Evolutionary conservation across 2,329 filamentous ascomycete genomes (phyloP), one percentile per base, ranked within the genome.

Genomic region (Pseudomassariella vexata): DNA sequence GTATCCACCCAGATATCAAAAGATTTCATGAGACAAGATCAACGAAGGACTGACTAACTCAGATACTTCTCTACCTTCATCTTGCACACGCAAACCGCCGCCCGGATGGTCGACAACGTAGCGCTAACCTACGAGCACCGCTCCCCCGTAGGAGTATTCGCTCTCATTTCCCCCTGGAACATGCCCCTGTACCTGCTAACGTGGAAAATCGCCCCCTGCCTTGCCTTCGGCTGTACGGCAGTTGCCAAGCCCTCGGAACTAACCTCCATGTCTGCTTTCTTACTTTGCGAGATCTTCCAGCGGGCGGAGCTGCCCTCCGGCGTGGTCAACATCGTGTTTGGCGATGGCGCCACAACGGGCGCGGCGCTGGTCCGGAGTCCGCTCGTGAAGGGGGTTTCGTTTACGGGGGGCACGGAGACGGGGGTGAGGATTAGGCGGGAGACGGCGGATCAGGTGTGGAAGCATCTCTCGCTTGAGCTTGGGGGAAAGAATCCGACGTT

Each of bases 401-500:
- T 57, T 35, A 58, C 55, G 0, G 55, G 55, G 8, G 48, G 53
- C 24, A 55, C 53, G 1, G 44, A 45, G 19, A 56, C 53, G 2
- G 55, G 55, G 3, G 49, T 53, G 14, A 46, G 46, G 11, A 56
- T 58, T 34, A 46, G 53, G 17, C 44, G 35, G 15, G 47, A 48
- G 14, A 53, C 53, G 1, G 53, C 45, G 17, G 44, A 48, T 24
- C 47, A 56, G 37, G 53, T 56, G 19, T 38, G 43, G 24, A 58
- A 57, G 39, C 51, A 55, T 29, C 27, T 50, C 19, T 54, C 42
- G 18, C 46, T 50, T 24, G 53, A 50, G 42, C 46, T 53, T 24
- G 69, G 71, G 19, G 69, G 71, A 30, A 73, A 74, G 51, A 68
- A 63, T 19, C 68, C 70, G 2, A 60, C 68, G 9, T 44, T 75